Evolutionary conservation across 2,329 filamentous ascomycete genomes (phyloP).

Genomic region (Pseudogymnoascus sp.): DNA sequence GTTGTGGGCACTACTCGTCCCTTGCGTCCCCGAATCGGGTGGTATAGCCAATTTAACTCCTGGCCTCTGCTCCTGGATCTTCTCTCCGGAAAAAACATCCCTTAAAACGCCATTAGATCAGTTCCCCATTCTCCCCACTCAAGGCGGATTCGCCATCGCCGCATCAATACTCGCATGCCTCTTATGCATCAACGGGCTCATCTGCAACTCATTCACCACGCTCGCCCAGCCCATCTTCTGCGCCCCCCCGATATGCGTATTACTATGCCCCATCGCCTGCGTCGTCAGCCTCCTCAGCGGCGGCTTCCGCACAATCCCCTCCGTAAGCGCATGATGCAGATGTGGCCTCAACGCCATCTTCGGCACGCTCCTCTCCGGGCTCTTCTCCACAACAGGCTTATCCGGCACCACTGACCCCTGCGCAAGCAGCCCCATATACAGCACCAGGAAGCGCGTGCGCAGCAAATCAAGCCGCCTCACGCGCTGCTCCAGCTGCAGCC

Average conservation of each 20-base stretch:
- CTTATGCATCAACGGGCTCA: conserved; percentile 54
- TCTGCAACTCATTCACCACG: conserved; percentile 57
- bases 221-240: conserved; percentile 56
- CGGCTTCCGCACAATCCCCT: conserved; percentile 31
- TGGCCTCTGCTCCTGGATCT: neutral
- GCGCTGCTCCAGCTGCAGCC: conserved; percentile 49
- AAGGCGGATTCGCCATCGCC: conserved; percentile 40
- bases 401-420: conserved; percentile 25
- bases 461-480: conserved; percentile 54
- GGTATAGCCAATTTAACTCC: neutral
- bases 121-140: neutral
- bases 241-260: conserved; percentile 40
- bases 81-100: neutral
- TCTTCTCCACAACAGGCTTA: conserved; percentile 1
- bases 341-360: conserved; percentile 22
- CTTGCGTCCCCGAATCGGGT: neutral
- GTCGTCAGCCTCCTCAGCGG: conserved; percentile 49
- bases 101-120: neutral
- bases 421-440: conserved; percentile 56
- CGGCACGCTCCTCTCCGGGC: conserved; percentile 18
- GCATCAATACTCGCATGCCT: conserved; percentile 58
- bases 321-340: conserved; percentile 24
- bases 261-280: conserved; percentile 45
- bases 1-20: neutral
- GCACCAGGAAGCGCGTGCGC: conserved; percentile 58